Conservation (phyloP, 1,139 yeast species). For the Zygosaccharomyces pseudobailii region DNA sequence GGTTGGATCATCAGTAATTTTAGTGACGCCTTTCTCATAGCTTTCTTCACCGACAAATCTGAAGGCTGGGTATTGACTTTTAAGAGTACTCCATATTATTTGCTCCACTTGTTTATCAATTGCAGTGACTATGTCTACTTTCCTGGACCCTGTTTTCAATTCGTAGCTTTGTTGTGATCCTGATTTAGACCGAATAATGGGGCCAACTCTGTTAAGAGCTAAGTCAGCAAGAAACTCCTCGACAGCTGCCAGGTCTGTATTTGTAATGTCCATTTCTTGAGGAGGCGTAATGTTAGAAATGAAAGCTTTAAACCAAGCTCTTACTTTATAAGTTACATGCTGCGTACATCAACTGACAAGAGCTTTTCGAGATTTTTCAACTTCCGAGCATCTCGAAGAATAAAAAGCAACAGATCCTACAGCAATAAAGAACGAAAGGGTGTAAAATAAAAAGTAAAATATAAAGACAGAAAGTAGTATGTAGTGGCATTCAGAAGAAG, state of each 20-base stretch:
- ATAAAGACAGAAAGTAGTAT: background rate
- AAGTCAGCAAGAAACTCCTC: conserved; percentile 26
- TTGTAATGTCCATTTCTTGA: background rate
- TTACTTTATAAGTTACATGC: background rate
- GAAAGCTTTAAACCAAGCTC: background rate
- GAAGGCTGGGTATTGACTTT: conserved; percentile 41
- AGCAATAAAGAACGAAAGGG: background rate
- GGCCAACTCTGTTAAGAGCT: conserved; percentile 38
- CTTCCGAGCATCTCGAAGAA: background rate
- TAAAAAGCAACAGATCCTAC: background rate
- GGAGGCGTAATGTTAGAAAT: background rate
- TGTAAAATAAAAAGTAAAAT: background rate
- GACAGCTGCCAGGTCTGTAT: conserved; percentile 18
- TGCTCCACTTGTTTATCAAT: conserved; percentile 54
- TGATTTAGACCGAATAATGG: conserved; percentile 43
- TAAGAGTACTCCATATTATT: conserved; percentile 41
- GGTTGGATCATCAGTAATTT: conserved; percentile 49
- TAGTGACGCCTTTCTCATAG: conserved; percentile 44
- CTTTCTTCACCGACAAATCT: conserved; percentile 59
- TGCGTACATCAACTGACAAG: background rate
- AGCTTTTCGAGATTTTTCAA: conserved; percentile 1
- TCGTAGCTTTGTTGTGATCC: conserved; percentile 51
- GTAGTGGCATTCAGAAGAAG: conserved; percentile 27
- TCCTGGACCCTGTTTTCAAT: conserved; percentile 42
- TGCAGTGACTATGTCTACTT: conserved; percentile 56